phyloP scores from a whole-genome alignment of 208 protist species.

The Wallacemonas sp. region DNA sequence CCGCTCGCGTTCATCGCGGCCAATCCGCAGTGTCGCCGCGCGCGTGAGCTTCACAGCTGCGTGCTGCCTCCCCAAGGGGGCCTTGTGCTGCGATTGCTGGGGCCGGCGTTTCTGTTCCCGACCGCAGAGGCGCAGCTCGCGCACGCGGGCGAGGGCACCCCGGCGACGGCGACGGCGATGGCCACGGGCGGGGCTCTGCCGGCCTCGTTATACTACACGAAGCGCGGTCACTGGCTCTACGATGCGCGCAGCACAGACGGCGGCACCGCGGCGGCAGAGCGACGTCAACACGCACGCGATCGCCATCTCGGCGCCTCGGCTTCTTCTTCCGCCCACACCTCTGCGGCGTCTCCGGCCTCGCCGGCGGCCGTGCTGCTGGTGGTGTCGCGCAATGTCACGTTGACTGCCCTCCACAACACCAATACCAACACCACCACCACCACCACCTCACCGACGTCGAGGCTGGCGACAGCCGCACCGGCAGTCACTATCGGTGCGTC shows the following conservation, averaged over 20 bases:
- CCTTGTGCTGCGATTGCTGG: slow-evolving; percentile 38
- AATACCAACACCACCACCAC: slow-evolving; percentile 1
- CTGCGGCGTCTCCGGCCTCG: background rate
- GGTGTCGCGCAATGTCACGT: slow-evolving; percentile 5
- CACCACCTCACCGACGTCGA: background rate
- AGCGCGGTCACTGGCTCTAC: slow-evolving; percentile 13
- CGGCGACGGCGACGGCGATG: background rate
- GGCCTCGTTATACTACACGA: slow-evolving; percentile 14
- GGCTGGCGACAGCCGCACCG: background rate
- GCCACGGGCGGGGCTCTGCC: background rate
- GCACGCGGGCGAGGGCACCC: background rate
- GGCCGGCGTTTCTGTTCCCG: background rate
- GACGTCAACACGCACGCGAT: background rate
- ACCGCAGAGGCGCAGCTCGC: slow-evolving; percentile 6
- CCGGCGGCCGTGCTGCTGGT: slow-evolving; percentile 12
- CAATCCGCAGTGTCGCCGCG: slow-evolving; percentile 29
- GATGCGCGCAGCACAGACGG: background rate
- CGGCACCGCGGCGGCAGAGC: background rate
- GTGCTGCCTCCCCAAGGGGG: slow-evolving; percentile 40
- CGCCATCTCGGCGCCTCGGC: no score
- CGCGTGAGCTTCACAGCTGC: slow-evolving; percentile 46
- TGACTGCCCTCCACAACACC: background rate
- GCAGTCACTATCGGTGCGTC: background rate
- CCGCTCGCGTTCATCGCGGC: slow-evolving; percentile 51
- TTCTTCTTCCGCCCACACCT: no score